phyloP scores from a whole-genome alignment of 2,329 filamentous ascomycete species.

The Calonectria hongkongensis region DNA sequence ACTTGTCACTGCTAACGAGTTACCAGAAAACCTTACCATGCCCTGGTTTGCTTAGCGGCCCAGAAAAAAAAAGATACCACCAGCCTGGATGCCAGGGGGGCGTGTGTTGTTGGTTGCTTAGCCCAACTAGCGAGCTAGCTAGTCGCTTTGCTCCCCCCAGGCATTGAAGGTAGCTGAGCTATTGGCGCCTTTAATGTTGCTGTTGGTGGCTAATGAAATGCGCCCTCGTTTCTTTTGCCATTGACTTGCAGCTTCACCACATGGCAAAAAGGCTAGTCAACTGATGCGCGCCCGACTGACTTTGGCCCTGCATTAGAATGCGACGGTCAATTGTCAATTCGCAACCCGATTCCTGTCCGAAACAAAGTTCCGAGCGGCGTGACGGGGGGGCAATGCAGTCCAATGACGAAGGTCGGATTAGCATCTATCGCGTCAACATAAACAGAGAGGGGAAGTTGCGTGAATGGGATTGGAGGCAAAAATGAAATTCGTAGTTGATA shows the following conservation, averaged over 20 bases:
- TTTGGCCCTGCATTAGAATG: slow-evolving; percentile 21
- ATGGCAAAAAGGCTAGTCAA: slow-evolving; percentile 22
- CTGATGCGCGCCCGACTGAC: slow-evolving; percentile 4
- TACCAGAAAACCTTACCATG: neutral
- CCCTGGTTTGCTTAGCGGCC: neutral
- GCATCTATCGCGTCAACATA: neutral
- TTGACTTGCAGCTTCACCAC: slow-evolving; percentile 25
- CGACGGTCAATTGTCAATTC: slow-evolving; percentile 10
- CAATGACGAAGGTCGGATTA: neutral
- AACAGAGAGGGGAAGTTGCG: neutral
- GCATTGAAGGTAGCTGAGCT: slow-evolving; percentile 21
- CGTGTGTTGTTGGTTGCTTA: slow-evolving; percentile 1
- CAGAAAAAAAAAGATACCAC: neutral
- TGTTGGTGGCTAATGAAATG: neutral
- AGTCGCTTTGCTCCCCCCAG: neutral
- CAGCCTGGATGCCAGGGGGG: neutral
- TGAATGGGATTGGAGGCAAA: no score
- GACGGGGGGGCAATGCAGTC: neutral
- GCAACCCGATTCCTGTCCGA: neutral
- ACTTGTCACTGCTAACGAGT: slow-evolving; percentile 11
- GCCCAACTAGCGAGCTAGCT: neutral
- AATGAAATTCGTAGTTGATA: no score
- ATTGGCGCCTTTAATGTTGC: slow-evolving; percentile 2
- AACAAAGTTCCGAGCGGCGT: slow-evolving; percentile 21
- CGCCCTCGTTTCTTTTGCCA: neutral